Percentiles rank a stretch among this genome's conserved stretches.
Evolutionary conservation across 306 rosid species (phyloP).

Genomic region (Clitoria ternatea): DNA sequence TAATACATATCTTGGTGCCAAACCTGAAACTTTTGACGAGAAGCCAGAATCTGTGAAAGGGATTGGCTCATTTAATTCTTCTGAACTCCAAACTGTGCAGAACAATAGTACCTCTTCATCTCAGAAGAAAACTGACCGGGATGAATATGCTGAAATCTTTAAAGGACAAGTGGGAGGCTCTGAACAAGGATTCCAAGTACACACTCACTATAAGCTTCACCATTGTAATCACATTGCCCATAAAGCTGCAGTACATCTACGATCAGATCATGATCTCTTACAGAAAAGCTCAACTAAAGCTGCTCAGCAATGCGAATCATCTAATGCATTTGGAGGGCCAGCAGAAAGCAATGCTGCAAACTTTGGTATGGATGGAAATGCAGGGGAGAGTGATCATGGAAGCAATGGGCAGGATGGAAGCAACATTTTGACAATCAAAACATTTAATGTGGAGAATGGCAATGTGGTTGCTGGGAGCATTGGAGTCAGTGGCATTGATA

Average conservation of each 20-base stretch:
- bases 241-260: slow-evolving; percentile 28
- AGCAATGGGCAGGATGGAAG: slow-evolving; percentile 46
- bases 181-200: slow-evolving; percentile 41
- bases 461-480: slow-evolving; percentile 34
- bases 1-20: slow-evolving; percentile 34
- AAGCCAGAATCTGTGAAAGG: slow-evolving; percentile 37
- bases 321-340: slow-evolving; percentile 34
- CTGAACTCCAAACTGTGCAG: slow-evolving; percentile 35
- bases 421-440: slow-evolving; percentile 33
- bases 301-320: slow-evolving; percentile 41
- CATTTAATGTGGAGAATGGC: slow-evolving; percentile 27
- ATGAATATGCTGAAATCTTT: slow-evolving; percentile 26
- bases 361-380: slow-evolving; percentile 37
- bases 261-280: slow-evolving; percentile 27
- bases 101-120: slow-evolving; percentile 30
- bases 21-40: slow-evolving; percentile 34
- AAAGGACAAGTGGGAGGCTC: slow-evolving; percentile 37
- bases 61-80: slow-evolving; percentile 37
- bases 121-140: slow-evolving; percentile 25
- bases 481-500: slow-evolving; percentile 30
- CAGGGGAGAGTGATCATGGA: slow-evolving; percentile 41
- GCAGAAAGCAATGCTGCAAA: slow-evolving; percentile 40
- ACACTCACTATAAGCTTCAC: slow-evolving; percentile 41
- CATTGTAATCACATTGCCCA: slow-evolving; percentile 42
- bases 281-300: slow-evolving; percentile 26